Conservation (phyloP, 768 basidiomycete species). For the Termitomyces sp. region DNA sequence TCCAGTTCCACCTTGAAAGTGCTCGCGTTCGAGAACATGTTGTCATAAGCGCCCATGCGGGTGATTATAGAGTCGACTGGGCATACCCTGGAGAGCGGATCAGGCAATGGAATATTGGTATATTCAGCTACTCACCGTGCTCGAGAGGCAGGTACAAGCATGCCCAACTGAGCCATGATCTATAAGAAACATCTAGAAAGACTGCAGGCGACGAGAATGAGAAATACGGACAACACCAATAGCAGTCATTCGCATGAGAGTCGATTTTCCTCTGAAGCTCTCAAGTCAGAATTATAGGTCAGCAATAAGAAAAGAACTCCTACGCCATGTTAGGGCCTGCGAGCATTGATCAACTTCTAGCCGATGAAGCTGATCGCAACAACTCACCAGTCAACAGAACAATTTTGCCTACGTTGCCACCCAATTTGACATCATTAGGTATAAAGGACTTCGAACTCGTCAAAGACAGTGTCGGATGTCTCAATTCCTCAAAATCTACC, state of each 20-base stretch:
- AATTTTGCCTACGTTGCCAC: conserved; percentile 70
- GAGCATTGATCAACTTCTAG: neutral
- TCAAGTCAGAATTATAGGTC: conserved; percentile 1
- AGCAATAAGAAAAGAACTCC: conserved; percentile 22
- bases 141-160: conserved; percentile 84
- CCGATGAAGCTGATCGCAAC: neutral
- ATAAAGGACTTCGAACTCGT: conserved; percentile 73
- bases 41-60: conserved; percentile 98
- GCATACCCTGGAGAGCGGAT: conserved; percentile 51
- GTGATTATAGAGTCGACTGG: conserved; percentile 93
- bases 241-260: conserved; percentile 94
- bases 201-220: neutral
- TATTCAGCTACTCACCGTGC: conserved; percentile 53
- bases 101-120: neutral
- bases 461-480: conserved; percentile 83
- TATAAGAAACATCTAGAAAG: conserved; percentile 19
- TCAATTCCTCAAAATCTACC: conserved; percentile 83
- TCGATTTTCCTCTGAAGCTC: conserved; percentile 61
- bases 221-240: conserved; percentile 68
- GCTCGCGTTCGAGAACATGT: conserved; percentile 91
- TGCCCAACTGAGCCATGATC: conserved; percentile 95
- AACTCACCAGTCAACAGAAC: conserved; percentile 79
- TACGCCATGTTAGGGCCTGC: conserved; percentile 87
- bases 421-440: conserved; percentile 88
- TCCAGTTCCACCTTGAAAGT: conserved; percentile 99